Conservation (phyloP, 768 basidiomycete genomes). For the Suillus spraguei region DNA sequence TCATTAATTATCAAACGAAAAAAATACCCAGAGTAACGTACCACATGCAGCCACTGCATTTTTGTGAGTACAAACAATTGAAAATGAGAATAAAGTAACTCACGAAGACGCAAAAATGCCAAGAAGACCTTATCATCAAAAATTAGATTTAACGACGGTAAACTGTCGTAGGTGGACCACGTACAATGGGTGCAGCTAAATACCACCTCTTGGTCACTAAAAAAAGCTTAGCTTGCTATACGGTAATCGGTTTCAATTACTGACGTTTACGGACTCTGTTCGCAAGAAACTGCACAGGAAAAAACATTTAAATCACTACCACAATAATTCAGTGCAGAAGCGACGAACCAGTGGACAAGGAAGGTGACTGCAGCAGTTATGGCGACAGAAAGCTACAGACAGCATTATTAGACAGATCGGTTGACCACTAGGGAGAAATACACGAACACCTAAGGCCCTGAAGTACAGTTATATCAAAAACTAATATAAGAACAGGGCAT, state of each 20-base stretch:
- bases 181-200: constrained; percentile 30
- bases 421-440: background rate
- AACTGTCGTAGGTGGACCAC: background rate
- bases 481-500: too few species aligned
- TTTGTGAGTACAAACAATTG: background rate
- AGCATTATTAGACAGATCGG: background rate
- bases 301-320: background rate
- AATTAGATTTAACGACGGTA: background rate
- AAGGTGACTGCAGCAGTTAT: constrained; percentile 34
- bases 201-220: constrained; percentile 37
- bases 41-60: constrained; percentile 31
- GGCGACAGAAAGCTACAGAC: constrained; percentile 32
- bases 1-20: background rate
- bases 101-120: constrained; percentile 36
- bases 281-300: constrained; percentile 30
- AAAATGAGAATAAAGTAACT: constrained; percentile 14
- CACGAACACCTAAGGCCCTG: constrained; percentile 31
- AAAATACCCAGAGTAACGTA: constrained; percentile 14
- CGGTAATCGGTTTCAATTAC: constrained; percentile 1
- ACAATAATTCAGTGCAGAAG: background rate
- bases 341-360: constrained; percentile 34
- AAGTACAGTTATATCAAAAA: background rate
- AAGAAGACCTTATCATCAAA: constrained; percentile 25
- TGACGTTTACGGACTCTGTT: constrained; percentile 37
- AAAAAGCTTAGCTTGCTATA: constrained; percentile 7